Base-by-base conservation (phyloP, 768 basidiomycete species). In the Hemileccinum impolitum region DNA sequence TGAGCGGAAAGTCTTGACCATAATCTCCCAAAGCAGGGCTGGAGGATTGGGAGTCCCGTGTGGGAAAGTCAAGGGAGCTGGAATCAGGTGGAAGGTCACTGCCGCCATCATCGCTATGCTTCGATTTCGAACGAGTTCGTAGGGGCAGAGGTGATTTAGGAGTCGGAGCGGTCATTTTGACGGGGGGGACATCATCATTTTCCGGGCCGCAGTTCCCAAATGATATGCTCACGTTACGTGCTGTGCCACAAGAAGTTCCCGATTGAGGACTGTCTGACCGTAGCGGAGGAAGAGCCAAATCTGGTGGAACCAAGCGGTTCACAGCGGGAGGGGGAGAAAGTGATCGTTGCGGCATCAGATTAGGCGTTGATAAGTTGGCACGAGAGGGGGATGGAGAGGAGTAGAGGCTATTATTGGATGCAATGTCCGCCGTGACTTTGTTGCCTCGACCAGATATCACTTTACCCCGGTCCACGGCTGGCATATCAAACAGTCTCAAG, bases 331-430 rank as follows among this genome's bases (percentile, higher is more conserved):
- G 52, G 14, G 76, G 72, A 28, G 75, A 74, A 15, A 69, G 59
- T 3, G 76, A 68, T 35, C 70, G 63, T 19, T 71, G 70, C 38
- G 63, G 58, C 45, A 45, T 50, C 42, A 86, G 66, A 64, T 87
- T 82, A 12, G 85, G 84, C 1, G 85, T 81, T 3, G 85, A 86
- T 15, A 80, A 75, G 21, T 78, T 74, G 0, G 76, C 78, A 38
- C 74, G 70, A 17, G 77, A 73, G 10, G 69, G 50, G 25, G 57
- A 45, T 41, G 38, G 40, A 9, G 52, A 61, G 31, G 40, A 60
- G 42, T 72, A 68, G 47, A 70, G 67, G 26, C 70, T 70, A 55
- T 76, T 73, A 28, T 71, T 70, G 37, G 66, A 60, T 30, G 52
- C 43, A 25, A 46, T 32, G 26, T 52, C 59, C 19, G 61, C 60